phyloP scores from a whole-genome alignment of 2,329 filamentous ascomycete genomes.

The Monosporascus sp. region DNA sequence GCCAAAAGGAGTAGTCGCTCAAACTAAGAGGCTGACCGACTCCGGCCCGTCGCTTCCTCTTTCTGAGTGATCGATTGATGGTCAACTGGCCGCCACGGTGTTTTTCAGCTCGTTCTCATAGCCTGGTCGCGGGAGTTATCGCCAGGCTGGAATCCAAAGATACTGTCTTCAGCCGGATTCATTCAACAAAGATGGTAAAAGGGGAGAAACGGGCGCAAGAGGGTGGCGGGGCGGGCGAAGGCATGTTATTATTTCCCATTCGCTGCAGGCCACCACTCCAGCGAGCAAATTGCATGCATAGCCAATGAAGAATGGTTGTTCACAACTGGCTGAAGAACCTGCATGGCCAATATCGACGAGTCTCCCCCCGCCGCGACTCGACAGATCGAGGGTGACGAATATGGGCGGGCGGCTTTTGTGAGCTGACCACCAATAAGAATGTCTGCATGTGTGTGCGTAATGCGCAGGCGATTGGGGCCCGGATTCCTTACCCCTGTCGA shows the following conservation, averaged over 20 bases:
- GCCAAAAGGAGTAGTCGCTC: no score
- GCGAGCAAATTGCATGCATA: not conserved
- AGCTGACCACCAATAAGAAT: slow-evolving; percentile 23
- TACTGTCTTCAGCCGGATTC: not conserved
- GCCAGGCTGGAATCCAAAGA: not conserved
- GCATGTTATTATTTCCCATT: not conserved
- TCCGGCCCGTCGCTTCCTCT: no score
- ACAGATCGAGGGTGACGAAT: slow-evolving; percentile 13
- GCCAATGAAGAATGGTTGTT: not conserved
- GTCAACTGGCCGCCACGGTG: not conserved
- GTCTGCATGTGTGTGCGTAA: slow-evolving; percentile 23
- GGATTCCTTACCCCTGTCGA: slow-evolving; percentile 9
- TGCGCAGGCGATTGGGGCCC: slow-evolving; percentile 15
- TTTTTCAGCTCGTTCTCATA: not conserved
- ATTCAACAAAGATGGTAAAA: not conserved
- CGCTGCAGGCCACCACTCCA: not conserved
- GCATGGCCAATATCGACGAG: no score
- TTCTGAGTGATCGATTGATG: not conserved
- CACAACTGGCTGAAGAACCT: no score
- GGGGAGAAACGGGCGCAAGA: slow-evolving; percentile 1
- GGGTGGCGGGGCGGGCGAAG: slow-evolving; percentile 1
- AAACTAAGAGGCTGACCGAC: no score
- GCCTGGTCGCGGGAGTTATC: not conserved
- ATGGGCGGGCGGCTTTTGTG: slow-evolving; percentile 26
- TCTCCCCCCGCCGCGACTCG: no score